phyloP scores from a whole-genome alignment of 2,329 filamentous ascomycete species.

The Colletotrichum liaoningense region DNA sequence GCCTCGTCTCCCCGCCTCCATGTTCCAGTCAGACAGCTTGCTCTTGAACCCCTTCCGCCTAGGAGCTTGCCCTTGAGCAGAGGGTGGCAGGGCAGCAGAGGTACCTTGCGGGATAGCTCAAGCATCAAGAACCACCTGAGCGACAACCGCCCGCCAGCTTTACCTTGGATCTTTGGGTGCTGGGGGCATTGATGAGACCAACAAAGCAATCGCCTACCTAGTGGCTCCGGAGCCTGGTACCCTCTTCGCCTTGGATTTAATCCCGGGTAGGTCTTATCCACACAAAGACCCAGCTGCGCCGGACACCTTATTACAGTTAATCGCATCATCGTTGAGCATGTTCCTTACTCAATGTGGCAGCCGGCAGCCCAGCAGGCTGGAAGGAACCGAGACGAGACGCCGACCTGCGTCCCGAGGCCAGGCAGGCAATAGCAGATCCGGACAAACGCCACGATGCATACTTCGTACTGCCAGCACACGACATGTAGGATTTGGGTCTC shows the following conservation, averaged over 20 bases:
- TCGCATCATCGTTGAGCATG: constrained; percentile 26
- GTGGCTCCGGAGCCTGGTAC: constrained; percentile 23
- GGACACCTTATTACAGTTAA: constrained; percentile 25
- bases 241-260: constrained; percentile 28
- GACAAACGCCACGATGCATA: constrained; percentile 2
- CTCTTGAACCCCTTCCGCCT: constrained; percentile 11
- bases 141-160: constrained; percentile 17
- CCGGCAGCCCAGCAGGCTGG: constrained; percentile 4
- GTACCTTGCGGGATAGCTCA: constrained; percentile 11
- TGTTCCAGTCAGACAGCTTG: constrained; percentile 28
- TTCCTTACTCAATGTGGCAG: constrained; percentile 14
- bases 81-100: constrained; percentile 5
- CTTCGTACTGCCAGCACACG: background rate
- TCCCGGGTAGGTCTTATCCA: constrained; percentile 9
- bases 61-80: constrained; percentile 3
- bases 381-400: constrained; percentile 1
- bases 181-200: constrained; percentile 6
- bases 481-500: background rate
- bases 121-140: constrained; percentile 10
- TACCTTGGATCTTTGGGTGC: background rate
- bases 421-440: background rate
- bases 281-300: background rate
- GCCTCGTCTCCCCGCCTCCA: constrained; percentile 34
- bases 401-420: constrained; percentile 9
- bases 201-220: background rate